A percentile compares a stretch with the other conserved stretches of the same genome.
Evolutionary conservation across 257 asterid species (phyloP).

Genomic region (Scutellaria baicalensis): DNA sequence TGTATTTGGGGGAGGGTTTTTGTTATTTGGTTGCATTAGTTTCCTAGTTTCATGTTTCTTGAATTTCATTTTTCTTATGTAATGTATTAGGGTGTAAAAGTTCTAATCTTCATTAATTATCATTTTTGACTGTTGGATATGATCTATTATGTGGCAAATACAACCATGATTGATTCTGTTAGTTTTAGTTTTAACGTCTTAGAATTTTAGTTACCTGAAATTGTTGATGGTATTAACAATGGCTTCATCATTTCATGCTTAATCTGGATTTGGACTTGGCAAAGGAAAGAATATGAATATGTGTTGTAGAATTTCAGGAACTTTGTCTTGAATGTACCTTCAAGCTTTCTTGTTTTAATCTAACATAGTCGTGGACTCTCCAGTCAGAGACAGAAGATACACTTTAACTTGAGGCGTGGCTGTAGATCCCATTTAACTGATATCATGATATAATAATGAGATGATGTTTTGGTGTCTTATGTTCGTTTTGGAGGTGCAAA

Average conservation of each 20-base stretch:
- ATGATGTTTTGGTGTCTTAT: background rate
- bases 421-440: background rate
- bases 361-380: background rate
- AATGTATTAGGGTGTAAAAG: background rate
- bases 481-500: background rate
- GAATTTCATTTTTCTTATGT: background rate
- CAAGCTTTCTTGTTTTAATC: background rate
- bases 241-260: background rate
- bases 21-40: background rate
- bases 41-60: conserved; percentile 10
- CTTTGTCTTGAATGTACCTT: background rate
- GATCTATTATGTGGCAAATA: background rate
- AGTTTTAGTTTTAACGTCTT: background rate
- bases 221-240: background rate
- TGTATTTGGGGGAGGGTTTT: conserved; percentile 18
- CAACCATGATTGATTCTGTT: background rate
- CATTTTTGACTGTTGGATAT: conserved; percentile 5
- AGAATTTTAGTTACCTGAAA: background rate
- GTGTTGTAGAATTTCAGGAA: background rate
- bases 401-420: background rate
- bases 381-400: background rate
- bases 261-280: background rate
- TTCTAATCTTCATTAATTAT: background rate
- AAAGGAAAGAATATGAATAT: background rate
- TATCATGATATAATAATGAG: background rate